Conservation (phyloP, 2,329 filamentous ascomycete species). For the Cryphonectria japonica region DNA sequence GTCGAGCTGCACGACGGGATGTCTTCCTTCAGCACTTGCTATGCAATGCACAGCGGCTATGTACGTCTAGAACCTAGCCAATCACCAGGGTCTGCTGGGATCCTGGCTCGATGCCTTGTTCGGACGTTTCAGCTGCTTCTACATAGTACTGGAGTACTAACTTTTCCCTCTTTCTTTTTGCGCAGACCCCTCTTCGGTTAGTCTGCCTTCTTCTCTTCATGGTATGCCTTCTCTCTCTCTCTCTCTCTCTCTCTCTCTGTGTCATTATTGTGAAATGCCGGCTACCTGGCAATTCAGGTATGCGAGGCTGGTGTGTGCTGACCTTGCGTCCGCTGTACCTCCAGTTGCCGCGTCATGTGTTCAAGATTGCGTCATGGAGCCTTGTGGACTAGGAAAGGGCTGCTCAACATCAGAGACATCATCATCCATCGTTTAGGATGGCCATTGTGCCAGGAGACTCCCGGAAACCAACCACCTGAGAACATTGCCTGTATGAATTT, state of each 20-base stretch:
- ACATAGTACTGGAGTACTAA: background rate
- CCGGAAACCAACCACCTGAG: background rate
- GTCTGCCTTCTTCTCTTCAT: background rate
- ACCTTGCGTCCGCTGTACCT: background rate
- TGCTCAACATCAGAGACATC: background rate
- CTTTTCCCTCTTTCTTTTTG: background rate
- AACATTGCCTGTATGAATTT: background rate
- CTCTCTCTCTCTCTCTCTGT: no score
- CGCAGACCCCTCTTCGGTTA: constrained; percentile 14
- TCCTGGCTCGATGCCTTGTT: constrained; percentile 13
- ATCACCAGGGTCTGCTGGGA: constrained; percentile 29
- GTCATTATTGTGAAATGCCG: background rate
- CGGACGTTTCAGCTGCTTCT: constrained; percentile 37
- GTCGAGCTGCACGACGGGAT: constrained; percentile 18
- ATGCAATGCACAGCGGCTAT: constrained; percentile 42
- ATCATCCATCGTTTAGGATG: background rate
- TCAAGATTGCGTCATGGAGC: background rate
- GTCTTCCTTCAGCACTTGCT: constrained; percentile 30
- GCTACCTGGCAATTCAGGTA: background rate
- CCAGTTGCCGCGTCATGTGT: background rate
- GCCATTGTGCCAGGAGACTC: background rate
- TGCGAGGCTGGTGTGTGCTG: constrained; percentile 6
- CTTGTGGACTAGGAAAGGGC: background rate
- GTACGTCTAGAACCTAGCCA: constrained; percentile 37
- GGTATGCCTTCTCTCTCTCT: no score